Conservation (phyloP, 2,329 filamentous ascomycete species). For the Trichoderma guizhouense region DNA sequence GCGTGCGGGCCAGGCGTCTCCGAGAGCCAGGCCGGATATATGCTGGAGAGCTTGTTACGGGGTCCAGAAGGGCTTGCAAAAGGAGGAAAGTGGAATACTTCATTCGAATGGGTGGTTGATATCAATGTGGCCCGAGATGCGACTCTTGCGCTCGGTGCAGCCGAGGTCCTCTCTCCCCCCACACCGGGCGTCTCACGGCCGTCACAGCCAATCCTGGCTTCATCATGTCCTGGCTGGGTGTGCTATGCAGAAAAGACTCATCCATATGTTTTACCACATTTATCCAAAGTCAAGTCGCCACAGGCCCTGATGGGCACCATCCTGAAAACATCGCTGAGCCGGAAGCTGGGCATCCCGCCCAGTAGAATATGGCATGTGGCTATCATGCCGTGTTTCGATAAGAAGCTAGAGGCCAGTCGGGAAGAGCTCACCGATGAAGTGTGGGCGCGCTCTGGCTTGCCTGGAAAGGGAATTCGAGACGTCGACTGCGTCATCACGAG, state of each 20-base stretch:
- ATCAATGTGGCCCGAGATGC: constrained; percentile 81
- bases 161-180: constrained; percentile 57
- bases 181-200: constrained; percentile 23
- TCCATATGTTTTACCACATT: constrained; percentile 83
- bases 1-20: constrained; percentile 70
- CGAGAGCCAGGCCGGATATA: constrained; percentile 69
- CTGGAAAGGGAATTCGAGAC: constrained; percentile 66
- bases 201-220: constrained; percentile 68
- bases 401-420: constrained; percentile 93
- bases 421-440: constrained; percentile 81
- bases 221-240: constrained; percentile 95
- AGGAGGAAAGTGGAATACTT: constrained; percentile 69
- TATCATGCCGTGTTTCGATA: constrained; percentile 98
- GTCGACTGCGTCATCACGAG: constrained; percentile 98
- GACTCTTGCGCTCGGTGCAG: constrained; percentile 73
- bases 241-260: constrained; percentile 99
- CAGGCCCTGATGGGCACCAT: constrained; percentile 89
- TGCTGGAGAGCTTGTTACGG: constrained; percentile 75
- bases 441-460: constrained; percentile 57
- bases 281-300: constrained; percentile 88
- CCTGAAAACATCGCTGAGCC: constrained; percentile 80
- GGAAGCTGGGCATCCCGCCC: constrained; percentile 66
- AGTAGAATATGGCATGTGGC: constrained; percentile 90
- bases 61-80: constrained; percentile 65
- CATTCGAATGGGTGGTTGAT: constrained; percentile 86